Conservation (phyloP, 768 basidiomycete species). For the Collybia nuda region DNA sequence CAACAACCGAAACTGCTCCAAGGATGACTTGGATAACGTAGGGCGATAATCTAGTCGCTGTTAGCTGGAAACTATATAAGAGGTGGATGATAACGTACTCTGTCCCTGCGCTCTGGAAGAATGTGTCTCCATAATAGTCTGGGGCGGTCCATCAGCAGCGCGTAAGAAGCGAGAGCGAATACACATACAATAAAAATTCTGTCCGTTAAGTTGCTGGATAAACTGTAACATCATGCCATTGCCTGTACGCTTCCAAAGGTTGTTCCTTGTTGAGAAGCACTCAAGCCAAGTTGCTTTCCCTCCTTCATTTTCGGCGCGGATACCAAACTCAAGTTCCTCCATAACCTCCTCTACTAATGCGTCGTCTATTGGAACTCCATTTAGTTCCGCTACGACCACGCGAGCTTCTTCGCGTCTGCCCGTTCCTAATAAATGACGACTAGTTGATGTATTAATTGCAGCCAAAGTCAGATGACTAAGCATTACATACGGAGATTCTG, state of each 20-base stretch:
- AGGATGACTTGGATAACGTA: constrained; percentile 77
- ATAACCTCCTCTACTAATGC: constrained; percentile 57
- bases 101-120: constrained; percentile 76
- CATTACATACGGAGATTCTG: constrained; percentile 68
- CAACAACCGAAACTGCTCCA: constrained; percentile 72
- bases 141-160: background rate
- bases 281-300: constrained; percentile 80
- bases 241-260: constrained; percentile 69
- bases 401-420: constrained; percentile 55
- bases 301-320: constrained; percentile 74
- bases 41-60: constrained; percentile 46
- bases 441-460: constrained; percentile 16
- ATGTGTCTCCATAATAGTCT: constrained; percentile 82
- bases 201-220: constrained; percentile 78
- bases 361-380: constrained; percentile 60
- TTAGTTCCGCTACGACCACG: constrained; percentile 62
- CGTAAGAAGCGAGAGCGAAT: background rate
- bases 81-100: constrained; percentile 27
- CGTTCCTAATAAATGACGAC: constrained; percentile 69
- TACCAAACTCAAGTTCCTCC: constrained; percentile 64
- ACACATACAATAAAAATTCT: constrained; percentile 73
- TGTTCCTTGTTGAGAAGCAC: constrained; percentile 69
- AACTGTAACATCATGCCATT: constrained; percentile 87
- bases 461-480: background rate
- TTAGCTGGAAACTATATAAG: background rate